These are phyloP conservation scores for Penicillium frequentans DNA, from an alignment of 2,329 filamentous ascomycete genomes.

Conservation along the genomic window DNA sequence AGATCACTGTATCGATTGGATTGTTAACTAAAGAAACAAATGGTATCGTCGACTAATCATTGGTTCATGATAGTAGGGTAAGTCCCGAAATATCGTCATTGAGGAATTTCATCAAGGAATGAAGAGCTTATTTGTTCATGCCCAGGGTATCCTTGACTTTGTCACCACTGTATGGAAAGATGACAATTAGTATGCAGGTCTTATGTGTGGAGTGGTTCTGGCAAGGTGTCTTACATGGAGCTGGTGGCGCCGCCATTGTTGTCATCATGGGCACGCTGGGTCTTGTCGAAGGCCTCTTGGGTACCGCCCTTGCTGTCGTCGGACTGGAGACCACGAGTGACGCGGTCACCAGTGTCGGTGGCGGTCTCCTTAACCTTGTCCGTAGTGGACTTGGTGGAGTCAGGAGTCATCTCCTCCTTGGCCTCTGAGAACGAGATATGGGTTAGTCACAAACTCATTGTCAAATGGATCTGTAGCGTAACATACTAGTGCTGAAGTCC, in stretches of 20 bases:
- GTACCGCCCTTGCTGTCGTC: constrained; percentile 56
- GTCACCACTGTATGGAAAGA: constrained; percentile 33
- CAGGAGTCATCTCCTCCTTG: constrained; percentile 58
- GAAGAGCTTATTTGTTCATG: constrained; percentile 30
- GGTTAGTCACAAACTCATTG: not conserved
- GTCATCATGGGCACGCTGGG: constrained; percentile 47
- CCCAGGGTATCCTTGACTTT: constrained; percentile 47
- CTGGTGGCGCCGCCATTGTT: constrained; percentile 39
- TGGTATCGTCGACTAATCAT: constrained; percentile 29
- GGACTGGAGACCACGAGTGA: constrained; percentile 51
- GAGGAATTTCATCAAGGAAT: not conserved
- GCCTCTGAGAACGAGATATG: constrained; percentile 44
- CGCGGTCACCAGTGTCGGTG: constrained; percentile 58
- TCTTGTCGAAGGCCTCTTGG: constrained; percentile 55
- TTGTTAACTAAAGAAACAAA: constrained; percentile 9
- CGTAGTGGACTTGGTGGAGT: constrained; percentile 61
- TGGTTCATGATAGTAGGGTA: constrained; percentile 16
- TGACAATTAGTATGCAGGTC: constrained; percentile 5
- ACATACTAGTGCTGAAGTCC: constrained; percentile 55
- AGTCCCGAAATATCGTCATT: constrained; percentile 2
- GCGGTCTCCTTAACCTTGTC: constrained; percentile 59
- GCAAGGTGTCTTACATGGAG: constrained; percentile 37
- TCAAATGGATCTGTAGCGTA: not conserved
- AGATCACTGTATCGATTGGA: not conserved
- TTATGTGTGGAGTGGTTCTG: accelerated